These are phyloP conservation scores for Smallanthus sonchifolius DNA, from an alignment of 129 eudicot species.

Conservation along the genomic window DNA sequence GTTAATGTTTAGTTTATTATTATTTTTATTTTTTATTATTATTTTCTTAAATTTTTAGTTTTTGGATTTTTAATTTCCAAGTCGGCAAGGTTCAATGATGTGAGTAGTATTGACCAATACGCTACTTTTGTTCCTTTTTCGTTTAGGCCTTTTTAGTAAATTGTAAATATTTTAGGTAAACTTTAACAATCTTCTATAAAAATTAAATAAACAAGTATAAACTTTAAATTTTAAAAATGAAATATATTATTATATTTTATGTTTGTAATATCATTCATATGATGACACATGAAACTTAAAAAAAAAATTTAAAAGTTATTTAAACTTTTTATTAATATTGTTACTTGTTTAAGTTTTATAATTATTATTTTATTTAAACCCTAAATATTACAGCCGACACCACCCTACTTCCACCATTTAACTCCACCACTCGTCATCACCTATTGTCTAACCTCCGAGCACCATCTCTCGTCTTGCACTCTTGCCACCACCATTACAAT, in stretches of 20 bases:
- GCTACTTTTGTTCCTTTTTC: conserved; percentile 34
- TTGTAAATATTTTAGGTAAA: background rate
- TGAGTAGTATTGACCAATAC: conserved; percentile 40
- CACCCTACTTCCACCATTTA: too few relatives aligned
- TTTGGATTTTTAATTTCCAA: conserved; percentile 8
- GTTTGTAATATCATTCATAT: too few relatives aligned
- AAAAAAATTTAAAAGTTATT: too few relatives aligned
- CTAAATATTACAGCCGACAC: too few relatives aligned
- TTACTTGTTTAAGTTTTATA: too few relatives aligned
- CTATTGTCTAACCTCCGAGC: too few relatives aligned
- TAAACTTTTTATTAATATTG: too few relatives aligned
- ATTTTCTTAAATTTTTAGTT: background rate
- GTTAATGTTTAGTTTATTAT: background rate
- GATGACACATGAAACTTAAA: background rate
- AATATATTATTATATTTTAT: too few relatives aligned
- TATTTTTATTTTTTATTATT: background rate
- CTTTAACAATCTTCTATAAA: background rate
- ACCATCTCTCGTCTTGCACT: too few relatives aligned
- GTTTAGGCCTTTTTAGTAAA: background rate
- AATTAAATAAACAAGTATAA: background rate
- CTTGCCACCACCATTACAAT: too few relatives aligned
- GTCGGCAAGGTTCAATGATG: conserved; percentile 13
- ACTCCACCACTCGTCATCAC: too few relatives aligned
- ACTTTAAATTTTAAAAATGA: background rate
- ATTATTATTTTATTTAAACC: too few relatives aligned